phyloP scores from a whole-genome alignment of 169 alveolate genomes.

The Plasmodium gallinaceum region DNA sequence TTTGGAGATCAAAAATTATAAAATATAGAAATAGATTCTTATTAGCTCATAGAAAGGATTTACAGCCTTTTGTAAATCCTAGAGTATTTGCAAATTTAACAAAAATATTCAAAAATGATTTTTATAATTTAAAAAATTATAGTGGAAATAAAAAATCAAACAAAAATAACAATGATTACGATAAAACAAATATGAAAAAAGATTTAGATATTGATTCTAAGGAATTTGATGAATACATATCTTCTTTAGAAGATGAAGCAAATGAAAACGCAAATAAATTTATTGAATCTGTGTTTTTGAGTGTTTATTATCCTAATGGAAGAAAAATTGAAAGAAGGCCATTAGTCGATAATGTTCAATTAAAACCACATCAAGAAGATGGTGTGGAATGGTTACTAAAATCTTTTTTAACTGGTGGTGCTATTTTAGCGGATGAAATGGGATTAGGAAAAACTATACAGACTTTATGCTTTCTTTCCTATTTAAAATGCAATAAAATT shows the following conservation, averaged over 20 bases:
- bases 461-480: conserved; percentile 90
- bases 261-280: conserved; percentile 82
- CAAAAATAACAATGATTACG: not conserved
- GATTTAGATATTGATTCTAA: conserved; percentile 62
- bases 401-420: conserved; percentile 92
- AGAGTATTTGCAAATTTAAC: conserved; percentile 83
- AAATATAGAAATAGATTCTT: conserved; percentile 87
- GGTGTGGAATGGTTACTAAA: conserved; percentile 93
- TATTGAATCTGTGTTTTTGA: conserved; percentile 83
- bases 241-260: conserved; percentile 84
- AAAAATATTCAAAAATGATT: conserved; percentile 78
- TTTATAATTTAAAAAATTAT: conserved; percentile 28
- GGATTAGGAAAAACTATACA: conserved; percentile 95
- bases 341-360: conserved; percentile 87
- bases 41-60: conserved; percentile 87
- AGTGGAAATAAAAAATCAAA: not conserved
- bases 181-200: conserved; percentile 27
- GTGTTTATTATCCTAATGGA: conserved; percentile 86
- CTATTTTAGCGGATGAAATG: conserved; percentile 94
- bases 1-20: conserved; percentile 85
- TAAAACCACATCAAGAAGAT: conserved; percentile 92
- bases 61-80: conserved; percentile 88
- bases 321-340: conserved; percentile 85
- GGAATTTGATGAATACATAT: conserved; percentile 80
- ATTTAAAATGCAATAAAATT: conserved; percentile 86